These are phyloP conservation scores for Cutaneotrichosporon sp. DNA, from an alignment of 1,284 basidiomycete species.

Conservation along the genomic window DNA sequence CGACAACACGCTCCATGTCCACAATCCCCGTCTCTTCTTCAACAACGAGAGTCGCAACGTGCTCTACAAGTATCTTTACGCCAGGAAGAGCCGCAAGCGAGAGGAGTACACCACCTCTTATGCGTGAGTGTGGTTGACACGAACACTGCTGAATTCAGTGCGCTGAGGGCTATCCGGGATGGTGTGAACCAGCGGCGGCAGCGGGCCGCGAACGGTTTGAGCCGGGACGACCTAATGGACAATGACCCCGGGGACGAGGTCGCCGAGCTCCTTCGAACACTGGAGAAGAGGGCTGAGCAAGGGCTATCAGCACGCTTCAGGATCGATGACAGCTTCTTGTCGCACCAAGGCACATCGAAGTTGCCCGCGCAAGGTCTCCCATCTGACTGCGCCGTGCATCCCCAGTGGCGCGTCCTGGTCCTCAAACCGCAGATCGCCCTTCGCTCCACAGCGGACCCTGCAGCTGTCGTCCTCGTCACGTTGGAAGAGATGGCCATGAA, in stretches of 20 bases:
- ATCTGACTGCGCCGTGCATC: slow-evolving; percentile 51
- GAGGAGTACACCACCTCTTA: slow-evolving; percentile 86
- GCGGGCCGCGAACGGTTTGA: slow-evolving; percentile 24
- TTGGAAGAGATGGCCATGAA: slow-evolving; percentile 80
- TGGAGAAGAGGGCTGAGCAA: slow-evolving; percentile 30
- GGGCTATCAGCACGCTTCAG: slow-evolving; percentile 27
- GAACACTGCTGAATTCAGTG: slow-evolving; percentile 16
- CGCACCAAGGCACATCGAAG: slow-evolving; percentile 21
- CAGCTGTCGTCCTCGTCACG: slow-evolving; percentile 72
- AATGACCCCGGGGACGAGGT: slow-evolving; percentile 9
- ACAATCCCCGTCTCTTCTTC: slow-evolving; percentile 80
- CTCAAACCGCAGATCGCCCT: slow-evolving; percentile 90
- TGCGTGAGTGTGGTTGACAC: slow-evolving; percentile 58
- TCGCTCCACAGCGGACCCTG: slow-evolving; percentile 63
- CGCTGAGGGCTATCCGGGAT: slow-evolving; percentile 38
- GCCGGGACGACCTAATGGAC: slow-evolving; percentile 18
- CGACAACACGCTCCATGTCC: slow-evolving; percentile 86
- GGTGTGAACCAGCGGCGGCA: slow-evolving; percentile 29
- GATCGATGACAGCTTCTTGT: slow-evolving; percentile 23
- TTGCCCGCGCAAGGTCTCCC: slow-evolving; percentile 39
- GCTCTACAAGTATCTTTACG: slow-evolving; percentile 86
- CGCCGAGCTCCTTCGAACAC: slow-evolving; percentile 13
- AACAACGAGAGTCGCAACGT: slow-evolving; percentile 77
- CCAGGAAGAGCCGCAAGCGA: slow-evolving; percentile 68
- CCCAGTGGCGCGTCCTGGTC: slow-evolving; percentile 77